Evolutionary conservation across 2,329 filamentous ascomycete species (phyloP).

Genomic region (Mollisiaceae sp.): DNA sequence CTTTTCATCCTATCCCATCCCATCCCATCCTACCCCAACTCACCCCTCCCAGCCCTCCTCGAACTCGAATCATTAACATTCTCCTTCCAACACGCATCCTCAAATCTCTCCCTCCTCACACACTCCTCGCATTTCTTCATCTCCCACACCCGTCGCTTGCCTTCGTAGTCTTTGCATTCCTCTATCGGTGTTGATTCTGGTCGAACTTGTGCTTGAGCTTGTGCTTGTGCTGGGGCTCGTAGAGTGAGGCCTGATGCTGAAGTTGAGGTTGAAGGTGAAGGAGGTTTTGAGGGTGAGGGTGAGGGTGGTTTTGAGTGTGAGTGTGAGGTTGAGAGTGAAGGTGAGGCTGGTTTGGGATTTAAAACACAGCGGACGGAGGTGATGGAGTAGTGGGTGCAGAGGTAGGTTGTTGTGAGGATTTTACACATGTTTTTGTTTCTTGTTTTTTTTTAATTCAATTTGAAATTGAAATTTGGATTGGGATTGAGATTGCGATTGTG

Average conservation of each 20-base stretch:
- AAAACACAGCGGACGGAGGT: not conserved
- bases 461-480: too few species aligned
- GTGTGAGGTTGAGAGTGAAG: not conserved
- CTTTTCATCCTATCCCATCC: not conserved
- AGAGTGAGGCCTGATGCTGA: not conserved
- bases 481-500: not conserved
- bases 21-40: not conserved
- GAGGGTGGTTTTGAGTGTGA: not conserved
- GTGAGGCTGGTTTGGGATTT: not conserved
- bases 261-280: not conserved
- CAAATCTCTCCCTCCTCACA: not conserved
- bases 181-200: not conserved
- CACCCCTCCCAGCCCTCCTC: not conserved
- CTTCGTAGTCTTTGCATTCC: not conserved
- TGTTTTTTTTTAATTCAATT: too few species aligned
- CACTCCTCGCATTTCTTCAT: not conserved
- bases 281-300: not conserved
- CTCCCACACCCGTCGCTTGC: not conserved
- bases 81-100: not conserved
- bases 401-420: not conserved
- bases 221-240: not conserved
- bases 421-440: not conserved
- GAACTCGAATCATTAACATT: not conserved
- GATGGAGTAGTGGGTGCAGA: not conserved
- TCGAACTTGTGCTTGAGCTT: not conserved